Conservation (phyloP, 2,329 filamentous ascomycete genomes). For the Fusarium poae region DNA sequence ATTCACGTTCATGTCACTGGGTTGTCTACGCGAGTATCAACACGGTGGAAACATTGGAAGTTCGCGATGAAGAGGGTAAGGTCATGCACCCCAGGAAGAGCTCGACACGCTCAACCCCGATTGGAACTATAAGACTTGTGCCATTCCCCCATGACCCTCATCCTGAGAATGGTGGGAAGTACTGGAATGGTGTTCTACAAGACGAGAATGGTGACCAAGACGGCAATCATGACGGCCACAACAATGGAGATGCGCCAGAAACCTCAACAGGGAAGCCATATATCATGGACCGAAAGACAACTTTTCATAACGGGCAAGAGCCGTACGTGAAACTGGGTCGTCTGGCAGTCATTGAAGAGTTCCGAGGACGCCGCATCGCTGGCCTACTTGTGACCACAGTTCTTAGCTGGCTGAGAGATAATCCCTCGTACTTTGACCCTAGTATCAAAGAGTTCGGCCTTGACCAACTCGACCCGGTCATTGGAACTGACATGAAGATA, state of each 20-base stretch:
- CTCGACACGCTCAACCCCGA: conserved; percentile 62
- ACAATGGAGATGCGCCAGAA: conserved; percentile 5
- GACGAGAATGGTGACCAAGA: conserved; percentile 32
- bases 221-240: neutral
- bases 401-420: conserved; percentile 73
- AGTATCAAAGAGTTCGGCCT: conserved; percentile 60
- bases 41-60: conserved; percentile 58
- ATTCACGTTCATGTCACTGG: conserved; percentile 85
- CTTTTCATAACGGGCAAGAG: conserved; percentile 71
- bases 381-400: conserved; percentile 75
- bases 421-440: conserved; percentile 69
- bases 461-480: conserved; percentile 58
- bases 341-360: conserved; percentile 76
- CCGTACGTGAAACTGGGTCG: conserved; percentile 87
- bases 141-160: conserved; percentile 82
- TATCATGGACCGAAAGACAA: conserved; percentile 60
- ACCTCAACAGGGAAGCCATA: conserved; percentile 34
- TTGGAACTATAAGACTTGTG: conserved; percentile 83
- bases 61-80: conserved; percentile 59
- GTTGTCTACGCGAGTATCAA: conserved; percentile 80
- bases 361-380: conserved; percentile 74
- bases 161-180: conserved; percentile 64
- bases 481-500: conserved; percentile 53
- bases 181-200: conserved; percentile 60
- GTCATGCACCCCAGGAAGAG: conserved; percentile 59